A percentile compares a stretch with the other conserved stretches of the same genome.
Conservation (phyloP, 176 grass and related monocot genomes). For the bread wheat (Triticum aestivum) region IWGSC_CS_RefSeq_v2.1 NC_057814.1:537549697-537550196, state of each 20-base stretch:
- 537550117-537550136: not conserved
- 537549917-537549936: not conserved
- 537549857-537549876: conserved; percentile 80
- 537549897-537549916: not conserved
- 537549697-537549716: not conserved
- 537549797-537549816: conserved; percentile 86
- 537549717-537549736: not conserved
- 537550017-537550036: conserved; percentile 88
- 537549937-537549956: conserved; percentile 11
- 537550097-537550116: not conserved
- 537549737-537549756: conserved; percentile 83
- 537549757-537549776: conserved; percentile 77
- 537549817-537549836: conserved; percentile 94
- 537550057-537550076: conserved; percentile 4
- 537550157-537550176: not conserved
- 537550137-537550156: not conserved
- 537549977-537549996: conserved; percentile 87
- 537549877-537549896: conserved; percentile 82
- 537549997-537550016: conserved; percentile 77
- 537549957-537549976: not conserved
- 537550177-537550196: not conserved
- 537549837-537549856: conserved; percentile 75
- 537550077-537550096: not conserved
- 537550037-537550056: conserved; percentile 96
- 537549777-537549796: conserved; percentile 71